These are phyloP conservation scores for Phytophthora citricola DNA, from an alignment of 352 stramenopile genomes.

Conservation along the genomic window DNA sequence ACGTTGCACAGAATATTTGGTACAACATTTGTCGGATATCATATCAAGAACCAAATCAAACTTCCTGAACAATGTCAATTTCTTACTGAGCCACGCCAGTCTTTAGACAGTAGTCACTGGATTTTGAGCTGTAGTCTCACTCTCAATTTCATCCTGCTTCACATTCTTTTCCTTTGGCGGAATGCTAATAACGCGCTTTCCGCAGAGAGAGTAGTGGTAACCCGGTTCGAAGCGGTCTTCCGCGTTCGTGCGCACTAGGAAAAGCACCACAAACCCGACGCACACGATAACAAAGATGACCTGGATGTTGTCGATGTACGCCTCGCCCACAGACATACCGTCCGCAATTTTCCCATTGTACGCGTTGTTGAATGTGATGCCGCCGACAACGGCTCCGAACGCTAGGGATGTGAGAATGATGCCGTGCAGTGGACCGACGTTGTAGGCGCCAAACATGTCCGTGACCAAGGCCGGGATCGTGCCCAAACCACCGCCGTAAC, in stretches of 20 bases:
- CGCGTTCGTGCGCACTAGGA: constrained; percentile 71
- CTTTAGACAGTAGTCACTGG: constrained; percentile 17
- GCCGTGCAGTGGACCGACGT: constrained; percentile 61
- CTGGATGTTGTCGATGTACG: constrained; percentile 79
- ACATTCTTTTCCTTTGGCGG: constrained; percentile 45
- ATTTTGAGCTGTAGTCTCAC: constrained; percentile 8
- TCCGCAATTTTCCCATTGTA: constrained; percentile 49
- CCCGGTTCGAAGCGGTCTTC: constrained; percentile 67
- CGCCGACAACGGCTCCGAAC: constrained; percentile 72
- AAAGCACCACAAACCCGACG: constrained; percentile 66
- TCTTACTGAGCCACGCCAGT: neutral
- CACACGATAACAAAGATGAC: constrained; percentile 73
- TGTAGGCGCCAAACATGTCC: constrained; percentile 84
- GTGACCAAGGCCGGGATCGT: constrained; percentile 80
- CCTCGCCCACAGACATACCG: constrained; percentile 51
- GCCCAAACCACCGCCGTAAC: constrained; percentile 75
- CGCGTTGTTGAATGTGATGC: constrained; percentile 68
- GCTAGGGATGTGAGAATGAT: constrained; percentile 79
- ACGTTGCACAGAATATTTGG: too few relatives aligned
- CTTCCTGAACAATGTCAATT: constrained; percentile 1
- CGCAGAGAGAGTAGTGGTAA: constrained; percentile 73
- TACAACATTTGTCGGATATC: too few relatives aligned
- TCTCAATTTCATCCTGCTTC: constrained; percentile 35
- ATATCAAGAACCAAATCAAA: constrained; percentile 3
- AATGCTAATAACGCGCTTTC: constrained; percentile 65